Evolutionary conservation across 176 grass and related monocot species (phyloP).

Genomic region (Bromus sterilis): DNA sequence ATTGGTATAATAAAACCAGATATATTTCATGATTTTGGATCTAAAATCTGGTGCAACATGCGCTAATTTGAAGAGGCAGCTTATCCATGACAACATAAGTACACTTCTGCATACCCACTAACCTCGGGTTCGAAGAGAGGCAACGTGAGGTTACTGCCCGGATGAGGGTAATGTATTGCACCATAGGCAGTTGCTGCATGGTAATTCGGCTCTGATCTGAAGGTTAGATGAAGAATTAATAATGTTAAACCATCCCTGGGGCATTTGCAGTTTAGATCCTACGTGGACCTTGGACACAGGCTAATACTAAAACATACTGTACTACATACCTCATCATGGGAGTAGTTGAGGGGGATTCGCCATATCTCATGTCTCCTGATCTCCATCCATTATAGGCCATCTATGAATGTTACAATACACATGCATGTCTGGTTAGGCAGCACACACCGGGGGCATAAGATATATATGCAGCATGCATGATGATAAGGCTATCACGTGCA

Average conservation of each 20-base stretch:
- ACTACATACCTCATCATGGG: conserved; percentile 19
- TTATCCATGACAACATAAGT: background rate
- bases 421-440: conserved; percentile 22
- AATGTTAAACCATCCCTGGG: background rate
- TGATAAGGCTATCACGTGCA: conserved; percentile 37
- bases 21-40: background rate
- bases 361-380: conserved; percentile 40
- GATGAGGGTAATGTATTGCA: conserved; percentile 19
- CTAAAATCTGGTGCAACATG: background rate
- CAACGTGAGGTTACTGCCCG: conserved; percentile 6
- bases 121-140: conserved; percentile 34
- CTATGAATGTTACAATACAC: conserved; percentile 12
- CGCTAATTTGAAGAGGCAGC: background rate
- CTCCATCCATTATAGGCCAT: conserved; percentile 40
- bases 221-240: background rate
- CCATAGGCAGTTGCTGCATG: conserved; percentile 5
- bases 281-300: background rate
- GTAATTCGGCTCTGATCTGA: conserved; percentile 21
- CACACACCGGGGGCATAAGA: background rate
- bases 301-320: background rate
- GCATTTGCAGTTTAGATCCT: background rate
- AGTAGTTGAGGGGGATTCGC: conserved; percentile 21
- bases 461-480: conserved; percentile 2
- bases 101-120: background rate
- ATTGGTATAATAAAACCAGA: too few relatives aligned